A percentile compares a stretch with the other conserved stretches of the same genome.
phyloP scores from a whole-genome alignment of 164 flowering plant genomes.

The Pachysandra terminalis region DNA sequence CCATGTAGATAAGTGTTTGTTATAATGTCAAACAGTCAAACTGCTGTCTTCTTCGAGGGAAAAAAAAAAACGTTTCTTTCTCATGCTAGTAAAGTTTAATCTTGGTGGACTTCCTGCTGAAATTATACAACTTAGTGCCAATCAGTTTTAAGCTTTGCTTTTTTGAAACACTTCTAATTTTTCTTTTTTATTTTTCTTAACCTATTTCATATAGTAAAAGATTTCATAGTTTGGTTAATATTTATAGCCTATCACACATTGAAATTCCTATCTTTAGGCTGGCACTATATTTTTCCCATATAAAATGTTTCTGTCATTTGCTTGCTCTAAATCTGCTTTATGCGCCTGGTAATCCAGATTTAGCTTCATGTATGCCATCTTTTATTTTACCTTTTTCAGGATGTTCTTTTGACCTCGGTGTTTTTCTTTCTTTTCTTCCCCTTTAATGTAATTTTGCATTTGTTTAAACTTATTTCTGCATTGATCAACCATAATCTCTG shows the following conservation, averaged over 20 bases:
- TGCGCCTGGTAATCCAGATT: too few relatives aligned
- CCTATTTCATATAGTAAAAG: not conserved
- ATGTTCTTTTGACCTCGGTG: not conserved
- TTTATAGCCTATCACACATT: not conserved
- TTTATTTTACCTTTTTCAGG: not conserved
- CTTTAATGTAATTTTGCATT: too few relatives aligned
- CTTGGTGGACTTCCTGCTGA: not conserved
- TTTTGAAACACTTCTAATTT: too few relatives aligned
- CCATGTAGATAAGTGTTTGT: not conserved
- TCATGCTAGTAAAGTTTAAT: too few relatives aligned
- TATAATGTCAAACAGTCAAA: not conserved
- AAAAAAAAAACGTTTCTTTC: not conserved
- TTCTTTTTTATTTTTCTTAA: not conserved
- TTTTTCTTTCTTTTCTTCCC: too few relatives aligned
- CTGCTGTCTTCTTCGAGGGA: too few relatives aligned
- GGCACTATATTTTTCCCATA: not conserved
- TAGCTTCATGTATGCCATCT: too few relatives aligned
- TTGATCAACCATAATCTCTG: too few relatives aligned
- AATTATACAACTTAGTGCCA: not conserved
- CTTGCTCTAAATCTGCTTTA: not conserved
- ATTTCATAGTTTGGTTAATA: not conserved
- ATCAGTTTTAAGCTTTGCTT: not conserved
- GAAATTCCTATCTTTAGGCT: not conserved
- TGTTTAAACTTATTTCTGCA: not conserved
- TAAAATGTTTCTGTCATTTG: too few relatives aligned